A percentile compares a stretch with the other conserved stretches of the same genome.
Evolutionary conservation across 179 eudicot genomes (phyloP).

Genomic region (Heliamphora pulchella): DNA sequence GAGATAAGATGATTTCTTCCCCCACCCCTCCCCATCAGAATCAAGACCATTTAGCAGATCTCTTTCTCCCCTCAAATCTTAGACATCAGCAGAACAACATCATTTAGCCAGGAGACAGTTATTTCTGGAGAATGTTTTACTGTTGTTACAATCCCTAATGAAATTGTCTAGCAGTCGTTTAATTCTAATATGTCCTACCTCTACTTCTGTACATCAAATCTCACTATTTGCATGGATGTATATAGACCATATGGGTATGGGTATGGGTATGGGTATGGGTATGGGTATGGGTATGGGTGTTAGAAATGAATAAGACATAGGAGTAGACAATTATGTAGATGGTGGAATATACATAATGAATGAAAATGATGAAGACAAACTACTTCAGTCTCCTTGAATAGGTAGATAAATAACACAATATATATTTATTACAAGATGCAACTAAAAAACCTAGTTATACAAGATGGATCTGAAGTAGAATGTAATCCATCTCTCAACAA

Average conservation of each 20-base stretch:
- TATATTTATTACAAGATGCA: neutral
- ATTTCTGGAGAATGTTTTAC: neutral
- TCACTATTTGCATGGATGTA: too few relatives aligned
- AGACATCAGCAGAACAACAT: neutral
- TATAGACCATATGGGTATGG: too few relatives aligned
- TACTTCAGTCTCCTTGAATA: neutral
- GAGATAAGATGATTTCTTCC: too few relatives aligned
- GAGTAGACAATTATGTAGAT: neutral
- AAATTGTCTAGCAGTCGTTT: neutral
- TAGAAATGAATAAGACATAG: neutral
- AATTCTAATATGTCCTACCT: too few relatives aligned
- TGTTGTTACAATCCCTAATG: neutral
- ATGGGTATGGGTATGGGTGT: neutral
- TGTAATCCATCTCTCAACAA: neutral
- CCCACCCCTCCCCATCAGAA: too few relatives aligned
- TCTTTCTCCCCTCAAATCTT: too few relatives aligned
- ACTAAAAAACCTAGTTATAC: neutral
- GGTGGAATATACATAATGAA: neutral
- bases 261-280: neutral
- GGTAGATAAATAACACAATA: neutral
- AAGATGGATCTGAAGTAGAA: neutral
- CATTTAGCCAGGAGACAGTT: neutral
- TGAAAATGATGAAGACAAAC: neutral
- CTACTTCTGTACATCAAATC: too few relatives aligned
- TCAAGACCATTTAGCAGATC: too few relatives aligned